These are phyloP conservation scores for Neurospora africana DNA, from an alignment of 495 filamentous ascomycete species.

Conservation along the genomic window DNA sequence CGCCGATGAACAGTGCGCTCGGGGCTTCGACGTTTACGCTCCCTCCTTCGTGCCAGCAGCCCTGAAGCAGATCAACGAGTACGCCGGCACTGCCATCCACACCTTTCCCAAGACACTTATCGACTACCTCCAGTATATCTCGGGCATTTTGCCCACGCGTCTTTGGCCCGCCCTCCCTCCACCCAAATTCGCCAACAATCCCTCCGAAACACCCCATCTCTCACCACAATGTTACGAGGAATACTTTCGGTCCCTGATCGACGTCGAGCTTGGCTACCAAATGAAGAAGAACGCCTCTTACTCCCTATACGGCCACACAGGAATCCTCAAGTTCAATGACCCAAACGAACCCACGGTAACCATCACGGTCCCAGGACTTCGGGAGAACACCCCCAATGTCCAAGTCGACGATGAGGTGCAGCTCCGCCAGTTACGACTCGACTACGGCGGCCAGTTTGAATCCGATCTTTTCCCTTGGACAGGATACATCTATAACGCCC, in stretches of 20 bases:
- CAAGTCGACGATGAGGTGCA: slow-evolving; percentile 33
- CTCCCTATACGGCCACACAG: slow-evolving; percentile 12
- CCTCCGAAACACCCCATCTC: background rate
- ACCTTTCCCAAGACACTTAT: slow-evolving; percentile 6
- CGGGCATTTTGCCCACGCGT: background rate
- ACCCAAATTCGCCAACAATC: background rate
- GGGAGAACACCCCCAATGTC: slow-evolving; percentile 32
- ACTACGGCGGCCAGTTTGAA: slow-evolving; percentile 4
- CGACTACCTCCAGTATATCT: background rate
- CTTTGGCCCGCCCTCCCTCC: slow-evolving; percentile 1
- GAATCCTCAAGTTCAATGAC: background rate
- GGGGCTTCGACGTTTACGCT: slow-evolving; percentile 25
- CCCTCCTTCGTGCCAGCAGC: slow-evolving; percentile 22
- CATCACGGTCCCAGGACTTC: slow-evolving; percentile 28
- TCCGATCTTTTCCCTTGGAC: slow-evolving; percentile 16
- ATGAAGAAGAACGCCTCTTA: slow-evolving; percentile 13
- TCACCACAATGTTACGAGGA: slow-evolving; percentile 8
- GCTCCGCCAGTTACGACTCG: slow-evolving; percentile 28
- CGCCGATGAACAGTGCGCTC: slow-evolving; percentile 1
- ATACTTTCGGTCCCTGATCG: slow-evolving; percentile 12
- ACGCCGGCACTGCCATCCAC: slow-evolving; percentile 4
- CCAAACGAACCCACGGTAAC: slow-evolving; percentile 1
- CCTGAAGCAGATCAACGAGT: slow-evolving; percentile 19
- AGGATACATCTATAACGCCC: slow-evolving; percentile 15
- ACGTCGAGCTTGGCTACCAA: slow-evolving; percentile 12